Evolutionary conservation across 768 basidiomycete species (phyloP).

Genomic region (Amanita fuliginea): DNA sequence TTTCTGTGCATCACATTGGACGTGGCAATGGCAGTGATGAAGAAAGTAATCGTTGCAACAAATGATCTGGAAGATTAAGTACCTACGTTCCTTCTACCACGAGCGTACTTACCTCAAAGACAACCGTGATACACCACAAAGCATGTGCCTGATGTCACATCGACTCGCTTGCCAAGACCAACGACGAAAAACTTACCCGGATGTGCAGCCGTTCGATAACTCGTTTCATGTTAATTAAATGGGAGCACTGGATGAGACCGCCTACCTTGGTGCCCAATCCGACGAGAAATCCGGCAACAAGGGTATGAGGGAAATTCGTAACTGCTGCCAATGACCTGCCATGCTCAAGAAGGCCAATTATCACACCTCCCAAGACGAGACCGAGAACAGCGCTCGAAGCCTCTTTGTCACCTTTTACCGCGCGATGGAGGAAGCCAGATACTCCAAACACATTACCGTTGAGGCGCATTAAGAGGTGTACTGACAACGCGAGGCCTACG

Average conservation of each 20-base stretch:
- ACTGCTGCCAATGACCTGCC: slow-evolving; percentile 17
- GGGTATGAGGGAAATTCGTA: slow-evolving; percentile 17
- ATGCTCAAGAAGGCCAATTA: slow-evolving; percentile 30
- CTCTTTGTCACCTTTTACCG: slow-evolving; percentile 32
- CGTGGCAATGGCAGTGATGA: slow-evolving; percentile 35
- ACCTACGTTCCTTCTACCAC: slow-evolving; percentile 7
- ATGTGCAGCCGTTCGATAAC: slow-evolving; percentile 56
- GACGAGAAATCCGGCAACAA: slow-evolving; percentile 43
- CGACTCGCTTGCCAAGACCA: neutral
- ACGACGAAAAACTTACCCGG: slow-evolving; percentile 30
- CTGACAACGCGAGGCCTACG: slow-evolving; percentile 36
- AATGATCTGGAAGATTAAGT: slow-evolving; percentile 30
- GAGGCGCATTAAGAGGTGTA: slow-evolving; percentile 38
- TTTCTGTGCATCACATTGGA: slow-evolving; percentile 26
- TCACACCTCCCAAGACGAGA: slow-evolving; percentile 36
- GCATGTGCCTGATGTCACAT: slow-evolving; percentile 41
- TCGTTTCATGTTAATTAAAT: slow-evolving; percentile 13
- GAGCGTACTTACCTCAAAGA: slow-evolving; percentile 33
- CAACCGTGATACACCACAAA: slow-evolving; percentile 45
- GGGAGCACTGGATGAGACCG: neutral
- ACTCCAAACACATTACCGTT: slow-evolving; percentile 51
- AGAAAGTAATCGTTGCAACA: slow-evolving; percentile 43
- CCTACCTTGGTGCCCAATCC: slow-evolving; percentile 48
- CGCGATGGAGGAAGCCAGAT: slow-evolving; percentile 48
- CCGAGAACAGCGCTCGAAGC: slow-evolving; percentile 30